Percentiles rank a stretch among this genome's conserved stretches.
These are phyloP conservation scores for Balakata baccata DNA, from an alignment of 345 rosid genomes.

Conservation along the genomic window DNA sequence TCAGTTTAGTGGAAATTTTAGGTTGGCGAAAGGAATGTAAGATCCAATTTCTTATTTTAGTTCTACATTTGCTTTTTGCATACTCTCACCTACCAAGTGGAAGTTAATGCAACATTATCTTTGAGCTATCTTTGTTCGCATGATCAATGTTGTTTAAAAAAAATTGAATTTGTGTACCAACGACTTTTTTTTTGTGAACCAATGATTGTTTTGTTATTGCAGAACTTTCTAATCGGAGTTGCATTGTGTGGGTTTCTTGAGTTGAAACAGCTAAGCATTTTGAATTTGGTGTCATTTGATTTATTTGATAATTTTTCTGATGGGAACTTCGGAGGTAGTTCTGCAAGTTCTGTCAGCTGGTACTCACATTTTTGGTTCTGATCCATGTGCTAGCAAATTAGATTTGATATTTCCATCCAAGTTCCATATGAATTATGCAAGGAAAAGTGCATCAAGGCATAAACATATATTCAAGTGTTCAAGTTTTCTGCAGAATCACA, in stretches of 20 bases:
- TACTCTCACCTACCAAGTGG: neutral
- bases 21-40: neutral
- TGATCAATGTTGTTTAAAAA: neutral
- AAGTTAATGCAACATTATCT: neutral
- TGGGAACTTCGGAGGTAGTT: slow-evolving; percentile 54
- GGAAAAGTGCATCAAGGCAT: slow-evolving; percentile 27
- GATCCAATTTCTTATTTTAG: neutral
- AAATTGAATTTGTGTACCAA: neutral
- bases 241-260: neutral
- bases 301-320: slow-evolving; percentile 12
- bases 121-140: neutral
- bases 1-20: neutral
- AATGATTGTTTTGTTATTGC: neutral
- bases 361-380: slow-evolving; percentile 32
- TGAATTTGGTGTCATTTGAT: neutral
- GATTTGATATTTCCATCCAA: slow-evolving; percentile 25
- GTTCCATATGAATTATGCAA: slow-evolving; percentile 23
- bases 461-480: slow-evolving; percentile 28
- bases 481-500: slow-evolving; percentile 15
- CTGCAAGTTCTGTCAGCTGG: slow-evolving; percentile 43
- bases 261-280: neutral
- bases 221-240: neutral
- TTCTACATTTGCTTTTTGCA: neutral
- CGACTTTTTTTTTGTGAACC: neutral
- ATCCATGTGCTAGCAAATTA: slow-evolving; percentile 23